Percentiles rank a stretch among this genome's conserved stretches.
These are phyloP conservation scores for Byssoonygena ceratinophila DNA, from an alignment of 2,329 filamentous ascomycete species.

Conservation along the genomic window DNA sequence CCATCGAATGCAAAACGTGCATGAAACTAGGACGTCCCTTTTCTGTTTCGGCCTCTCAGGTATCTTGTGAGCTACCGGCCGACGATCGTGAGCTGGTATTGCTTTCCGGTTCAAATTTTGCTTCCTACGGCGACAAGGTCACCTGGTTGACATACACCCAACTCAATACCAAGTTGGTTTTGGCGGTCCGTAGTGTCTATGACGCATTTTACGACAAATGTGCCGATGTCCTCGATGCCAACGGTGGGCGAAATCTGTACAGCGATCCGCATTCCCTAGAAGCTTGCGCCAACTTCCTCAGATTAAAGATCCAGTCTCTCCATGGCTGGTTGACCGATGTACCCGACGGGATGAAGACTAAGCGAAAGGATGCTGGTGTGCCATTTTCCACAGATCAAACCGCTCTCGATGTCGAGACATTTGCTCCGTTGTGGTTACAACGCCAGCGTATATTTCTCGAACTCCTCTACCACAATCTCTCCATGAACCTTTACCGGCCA, in stretches of 20 bases:
- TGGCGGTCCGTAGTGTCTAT: conserved; percentile 27
- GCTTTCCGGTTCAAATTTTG: conserved; percentile 26
- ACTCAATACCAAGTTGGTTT: conserved; percentile 29
- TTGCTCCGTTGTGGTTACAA: conserved; percentile 34
- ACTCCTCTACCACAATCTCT: conserved; percentile 34
- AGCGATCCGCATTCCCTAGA: neutral
- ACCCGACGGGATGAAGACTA: conserved; percentile 32
- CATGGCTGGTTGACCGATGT: conserved; percentile 29
- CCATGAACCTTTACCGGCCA: conserved; percentile 30
- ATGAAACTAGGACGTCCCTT: conserved; percentile 42
- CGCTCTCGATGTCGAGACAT: conserved; percentile 27
- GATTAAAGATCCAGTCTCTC: conserved; percentile 21
- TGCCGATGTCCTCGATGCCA: neutral
- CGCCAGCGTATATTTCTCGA: conserved; percentile 37
- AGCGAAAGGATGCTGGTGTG: conserved; percentile 25
- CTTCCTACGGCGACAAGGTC: conserved; percentile 25
- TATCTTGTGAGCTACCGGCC: conserved; percentile 29
- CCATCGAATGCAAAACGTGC: conserved; percentile 39
- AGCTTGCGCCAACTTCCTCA: conserved; percentile 21
- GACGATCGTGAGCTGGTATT: conserved; percentile 27
- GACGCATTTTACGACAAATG: conserved; percentile 22
- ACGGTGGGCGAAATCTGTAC: neutral
- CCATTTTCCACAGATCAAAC: conserved; percentile 34
- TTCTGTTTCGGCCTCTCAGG: conserved; percentile 25
- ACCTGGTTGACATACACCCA: conserved; percentile 34